phyloP scores from a whole-genome alignment of 352 stramenopile genomes.

The Pelagophyceae sp. region DNA sequence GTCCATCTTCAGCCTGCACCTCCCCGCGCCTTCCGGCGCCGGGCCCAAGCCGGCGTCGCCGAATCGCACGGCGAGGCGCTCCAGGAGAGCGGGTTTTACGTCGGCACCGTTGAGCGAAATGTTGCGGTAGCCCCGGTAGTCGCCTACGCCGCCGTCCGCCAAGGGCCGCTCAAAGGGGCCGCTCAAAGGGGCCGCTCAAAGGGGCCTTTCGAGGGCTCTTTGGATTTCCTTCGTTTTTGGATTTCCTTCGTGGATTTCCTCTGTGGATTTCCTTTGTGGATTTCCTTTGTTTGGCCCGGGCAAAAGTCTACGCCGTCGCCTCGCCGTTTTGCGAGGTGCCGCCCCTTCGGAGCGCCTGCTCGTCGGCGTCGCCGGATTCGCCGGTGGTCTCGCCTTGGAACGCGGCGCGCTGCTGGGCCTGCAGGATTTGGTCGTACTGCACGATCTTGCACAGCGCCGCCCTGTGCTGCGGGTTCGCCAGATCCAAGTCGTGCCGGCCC shows the following conservation, averaged over 20 bases:
- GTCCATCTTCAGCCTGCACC: not conserved
- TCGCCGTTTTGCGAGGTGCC: slow-evolving; percentile 3
- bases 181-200: too few relatives aligned
- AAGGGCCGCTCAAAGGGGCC: too few relatives aligned
- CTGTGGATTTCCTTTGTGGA: too few relatives aligned
- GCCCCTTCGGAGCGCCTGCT: not conserved
- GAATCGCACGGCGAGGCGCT: not conserved
- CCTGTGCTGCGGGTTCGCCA: slow-evolving; percentile 53
- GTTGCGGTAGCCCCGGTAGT: slow-evolving; percentile 3
- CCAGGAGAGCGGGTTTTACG: not conserved
- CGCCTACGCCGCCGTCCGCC: too few relatives aligned
- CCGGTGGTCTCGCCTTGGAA: not conserved
- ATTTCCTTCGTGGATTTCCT: too few relatives aligned
- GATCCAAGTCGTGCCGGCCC: slow-evolving; percentile 51
- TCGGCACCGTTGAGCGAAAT: not conserved
- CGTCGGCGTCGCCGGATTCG: not conserved
- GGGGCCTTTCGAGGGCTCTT: too few relatives aligned
- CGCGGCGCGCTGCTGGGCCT: not conserved
- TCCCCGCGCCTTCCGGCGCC: not conserved
- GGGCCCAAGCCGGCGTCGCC: not conserved
- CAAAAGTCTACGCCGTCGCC: too few relatives aligned
- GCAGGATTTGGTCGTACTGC: slow-evolving; percentile 46
- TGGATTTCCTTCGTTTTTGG: too few relatives aligned
- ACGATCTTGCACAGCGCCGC: slow-evolving; percentile 48
- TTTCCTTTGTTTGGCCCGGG: too few relatives aligned